Conservation (phyloP, 2,329 filamentous ascomycete genomes). For the Cladobotryum mycophilum region DNA sequence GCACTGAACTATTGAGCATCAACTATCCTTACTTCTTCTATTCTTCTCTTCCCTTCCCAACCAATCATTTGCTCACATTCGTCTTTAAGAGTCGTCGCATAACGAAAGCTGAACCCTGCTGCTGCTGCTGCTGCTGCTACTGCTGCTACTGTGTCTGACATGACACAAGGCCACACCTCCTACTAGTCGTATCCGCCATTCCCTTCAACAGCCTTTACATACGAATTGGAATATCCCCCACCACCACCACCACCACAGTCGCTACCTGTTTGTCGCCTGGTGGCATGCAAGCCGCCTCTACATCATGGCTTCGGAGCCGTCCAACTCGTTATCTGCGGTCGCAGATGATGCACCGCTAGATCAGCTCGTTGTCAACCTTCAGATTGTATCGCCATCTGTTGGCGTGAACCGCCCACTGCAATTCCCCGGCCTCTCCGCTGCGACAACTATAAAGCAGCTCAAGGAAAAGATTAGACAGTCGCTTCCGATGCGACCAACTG, state of each 20-base stretch:
- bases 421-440: conserved; percentile 42
- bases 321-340: conserved; percentile 14
- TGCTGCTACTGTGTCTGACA: conserved; percentile 10
- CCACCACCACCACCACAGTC: neutral
- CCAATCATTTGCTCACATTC: no score
- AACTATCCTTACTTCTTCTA: neutral
- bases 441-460: conserved; percentile 50
- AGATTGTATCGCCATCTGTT: conserved; percentile 53
- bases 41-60: conserved; percentile 6
- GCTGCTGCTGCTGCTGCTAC: no score
- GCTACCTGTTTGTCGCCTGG: conserved; percentile 2
- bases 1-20: no score
- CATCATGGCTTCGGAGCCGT: conserved; percentile 35
- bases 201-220: neutral
- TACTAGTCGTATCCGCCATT: neutral
- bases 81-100: neutral
- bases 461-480: conserved; percentile 52
- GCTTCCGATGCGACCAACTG: conserved; percentile 42
- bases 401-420: conserved; percentile 45
- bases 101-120: no score
- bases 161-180: conserved; percentile 12
- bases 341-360: conserved; percentile 21
- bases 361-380: conserved; percentile 44
- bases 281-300: conserved; percentile 22
- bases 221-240: neutral